Base-by-base conservation (phyloP, 306 rosid species). In the Pyrus communis region DNA sequence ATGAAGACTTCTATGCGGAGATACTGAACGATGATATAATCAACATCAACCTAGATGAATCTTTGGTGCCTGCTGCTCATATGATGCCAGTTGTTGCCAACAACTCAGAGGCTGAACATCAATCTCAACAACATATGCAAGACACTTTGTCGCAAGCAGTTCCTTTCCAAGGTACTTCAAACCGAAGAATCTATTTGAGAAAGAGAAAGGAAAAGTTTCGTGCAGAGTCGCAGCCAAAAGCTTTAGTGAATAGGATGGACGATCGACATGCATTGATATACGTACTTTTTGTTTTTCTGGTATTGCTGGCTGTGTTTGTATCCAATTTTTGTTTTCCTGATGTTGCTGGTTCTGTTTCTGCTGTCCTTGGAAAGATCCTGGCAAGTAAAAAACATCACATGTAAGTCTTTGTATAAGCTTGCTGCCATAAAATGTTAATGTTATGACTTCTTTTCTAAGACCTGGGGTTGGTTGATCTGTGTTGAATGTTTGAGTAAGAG, bases 11-110 rank as follows among this genome's bases (percentile, higher is more conserved):
- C 42, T 95, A 68, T 60, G 93, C 97, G 1, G 98, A 95, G 14
- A 88, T 92, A 80, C 84, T 94, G 22, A 94, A 92, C 61, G 87
- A 94, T 51, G 98, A 94, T 84, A 94, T 94, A 43, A 83, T 94
- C 66, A 82, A 86, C 30, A 83, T 94, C 66, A 82, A 87, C 30
- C 82, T 92, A 22, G 97, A 94, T 11, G 96, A 92, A 69, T 77
- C 89, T 21, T 83, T 82, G 9, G 13, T 74, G 5, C 46, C 68
- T 31, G 14, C 40, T 81, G 80, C 64, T 19, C 25, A 75, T 60
- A 28, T 27, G 22, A 13, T 13, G 2, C 79, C 78, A 1, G 28
- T 74, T 18, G 35, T 43, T n/a, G 14, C 22, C 30, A 35, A 63
- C 54, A 55, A 21, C 43, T 73, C 31, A 19, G 84, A 80, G 77